Conservation (phyloP, 345 rosid species). For the Theobroma cacao region DNA sequence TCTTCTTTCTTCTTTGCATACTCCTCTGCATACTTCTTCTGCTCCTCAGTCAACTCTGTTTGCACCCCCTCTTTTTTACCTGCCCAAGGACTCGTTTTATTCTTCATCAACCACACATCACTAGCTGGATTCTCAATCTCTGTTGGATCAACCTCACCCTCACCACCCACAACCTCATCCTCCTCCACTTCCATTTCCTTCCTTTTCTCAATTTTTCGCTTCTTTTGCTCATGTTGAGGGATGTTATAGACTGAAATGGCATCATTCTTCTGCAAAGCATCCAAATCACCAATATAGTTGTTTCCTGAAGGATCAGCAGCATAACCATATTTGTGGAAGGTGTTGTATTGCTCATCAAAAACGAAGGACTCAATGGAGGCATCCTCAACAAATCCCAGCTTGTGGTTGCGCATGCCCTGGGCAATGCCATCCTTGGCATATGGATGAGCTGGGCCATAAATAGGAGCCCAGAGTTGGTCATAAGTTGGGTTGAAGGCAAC, state of each 20-base stretch:
- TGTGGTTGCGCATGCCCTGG: slow-evolving; percentile 96
- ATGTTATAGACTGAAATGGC: slow-evolving; percentile 77
- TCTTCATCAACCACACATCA: slow-evolving; percentile 76
- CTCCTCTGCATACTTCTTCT: slow-evolving; percentile 96
- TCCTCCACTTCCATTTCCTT: slow-evolving; percentile 41
- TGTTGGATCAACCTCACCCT: slow-evolving; percentile 29
- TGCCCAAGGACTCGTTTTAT: slow-evolving; percentile 93
- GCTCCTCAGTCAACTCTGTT: slow-evolving; percentile 85
- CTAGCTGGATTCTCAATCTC: slow-evolving; percentile 81
- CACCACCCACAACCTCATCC: slow-evolving; percentile 17
- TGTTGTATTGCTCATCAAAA: slow-evolving; percentile 91
- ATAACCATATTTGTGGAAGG: slow-evolving; percentile 83
- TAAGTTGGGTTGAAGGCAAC: slow-evolving; percentile 75
- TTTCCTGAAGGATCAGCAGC: slow-evolving; percentile 87
- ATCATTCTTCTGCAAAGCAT: slow-evolving; percentile 55
- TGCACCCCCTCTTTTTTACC: slow-evolving; percentile 87
- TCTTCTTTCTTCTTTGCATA: slow-evolving; percentile 92
- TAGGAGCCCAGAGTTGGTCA: slow-evolving; percentile 95
- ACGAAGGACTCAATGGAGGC: slow-evolving; percentile 80
- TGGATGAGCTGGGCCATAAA: slow-evolving; percentile 82
- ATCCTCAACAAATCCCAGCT: slow-evolving; percentile 93
- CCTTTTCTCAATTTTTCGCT: slow-evolving; percentile 61
- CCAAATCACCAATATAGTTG: slow-evolving; percentile 77
- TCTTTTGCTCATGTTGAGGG: slow-evolving; percentile 83
- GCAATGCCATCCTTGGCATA: slow-evolving; percentile 94